A percentile compares a stretch with the other conserved stretches of the same genome.
Evolutionary conservation across 768 basidiomycete genomes (phyloP).

Genomic region (Tephrocybe rancida): DNA sequence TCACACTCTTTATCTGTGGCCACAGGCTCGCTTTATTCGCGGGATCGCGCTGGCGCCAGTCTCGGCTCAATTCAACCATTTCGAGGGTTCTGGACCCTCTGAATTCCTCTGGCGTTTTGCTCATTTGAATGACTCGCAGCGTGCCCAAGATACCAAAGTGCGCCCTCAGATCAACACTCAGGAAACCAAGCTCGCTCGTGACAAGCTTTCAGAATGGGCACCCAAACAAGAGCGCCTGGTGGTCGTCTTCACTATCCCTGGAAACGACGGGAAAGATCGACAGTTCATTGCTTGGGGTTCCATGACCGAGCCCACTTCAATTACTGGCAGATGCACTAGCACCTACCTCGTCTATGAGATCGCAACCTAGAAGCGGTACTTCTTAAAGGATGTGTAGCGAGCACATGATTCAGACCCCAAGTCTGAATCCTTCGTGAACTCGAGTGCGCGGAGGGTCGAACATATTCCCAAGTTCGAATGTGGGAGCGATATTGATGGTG

Average conservation of each 20-base stretch:
- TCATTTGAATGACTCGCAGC: constrained; percentile 1
- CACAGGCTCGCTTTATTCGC: background rate
- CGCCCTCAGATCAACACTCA: constrained; percentile 5
- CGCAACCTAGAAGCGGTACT: constrained; percentile 11
- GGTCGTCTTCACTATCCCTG: constrained; percentile 12
- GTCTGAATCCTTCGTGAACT: constrained; percentile 14
- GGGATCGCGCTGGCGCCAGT: constrained; percentile 2
- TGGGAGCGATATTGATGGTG: constrained; percentile 28
- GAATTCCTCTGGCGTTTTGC: constrained; percentile 3
- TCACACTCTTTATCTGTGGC: background rate
- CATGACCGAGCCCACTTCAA: constrained; percentile 6
- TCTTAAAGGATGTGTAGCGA: constrained; percentile 31
- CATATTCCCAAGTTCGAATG: constrained; percentile 25
- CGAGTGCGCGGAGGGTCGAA: constrained; percentile 11
- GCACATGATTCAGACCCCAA: constrained; percentile 12
- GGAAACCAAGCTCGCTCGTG: background rate
- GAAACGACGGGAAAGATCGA: background rate
- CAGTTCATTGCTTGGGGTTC: constrained; percentile 19
- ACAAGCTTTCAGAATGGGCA: background rate
- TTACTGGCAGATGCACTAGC: constrained; percentile 19
- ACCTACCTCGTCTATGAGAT: constrained; percentile 17
- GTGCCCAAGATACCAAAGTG: constrained; percentile 30
- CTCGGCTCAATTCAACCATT: constrained; percentile 2
- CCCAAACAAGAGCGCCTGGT: background rate
- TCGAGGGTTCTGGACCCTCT: background rate